A percentile compares a stretch with the other conserved stretches of the same genome.
Conservation (phyloP, 768 basidiomycete species). For the Tremella yokohamensis region DNA sequence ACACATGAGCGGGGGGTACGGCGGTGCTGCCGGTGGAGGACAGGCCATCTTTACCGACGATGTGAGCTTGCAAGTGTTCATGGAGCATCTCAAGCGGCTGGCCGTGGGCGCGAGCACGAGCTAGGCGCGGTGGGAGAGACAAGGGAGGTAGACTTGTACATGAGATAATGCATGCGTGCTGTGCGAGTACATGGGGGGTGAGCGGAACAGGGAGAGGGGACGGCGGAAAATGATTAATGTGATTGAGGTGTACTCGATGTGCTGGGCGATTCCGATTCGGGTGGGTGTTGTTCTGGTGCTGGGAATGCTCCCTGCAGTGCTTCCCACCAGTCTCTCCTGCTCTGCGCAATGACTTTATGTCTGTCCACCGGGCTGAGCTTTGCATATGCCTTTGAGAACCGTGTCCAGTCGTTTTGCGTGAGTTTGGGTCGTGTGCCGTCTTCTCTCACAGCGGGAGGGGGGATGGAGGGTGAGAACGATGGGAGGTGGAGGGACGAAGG, state of each 20-base stretch:
- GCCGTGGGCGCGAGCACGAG: constrained; percentile 54
- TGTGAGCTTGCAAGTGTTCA: constrained; percentile 66
- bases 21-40: constrained; percentile 64
- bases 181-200: neutral
- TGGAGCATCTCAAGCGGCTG: constrained; percentile 90
- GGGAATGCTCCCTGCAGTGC: constrained; percentile 17
- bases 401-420: constrained; percentile 12
- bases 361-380: constrained; percentile 22
- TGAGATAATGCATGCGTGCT: neutral
- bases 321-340: constrained; percentile 47
- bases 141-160: neutral
- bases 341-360: constrained; percentile 36
- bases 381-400: constrained; percentile 35
- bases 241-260: neutral
- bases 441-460: constrained; percentile 11
- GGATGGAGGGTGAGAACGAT: constrained; percentile 8
- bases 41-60: constrained; percentile 98
- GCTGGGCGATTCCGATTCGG: neutral
- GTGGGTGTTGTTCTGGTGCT: neutral
- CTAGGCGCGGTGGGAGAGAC: constrained; percentile 16
- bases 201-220: no score
- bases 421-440: constrained; percentile 11
- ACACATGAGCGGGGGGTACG: constrained; percentile 79
- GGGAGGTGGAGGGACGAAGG: constrained; percentile 24
- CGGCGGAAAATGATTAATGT: neutral